Conservation (phyloP, 2,329 filamentous ascomycete species). For the Fusarium nygamai region DNA sequence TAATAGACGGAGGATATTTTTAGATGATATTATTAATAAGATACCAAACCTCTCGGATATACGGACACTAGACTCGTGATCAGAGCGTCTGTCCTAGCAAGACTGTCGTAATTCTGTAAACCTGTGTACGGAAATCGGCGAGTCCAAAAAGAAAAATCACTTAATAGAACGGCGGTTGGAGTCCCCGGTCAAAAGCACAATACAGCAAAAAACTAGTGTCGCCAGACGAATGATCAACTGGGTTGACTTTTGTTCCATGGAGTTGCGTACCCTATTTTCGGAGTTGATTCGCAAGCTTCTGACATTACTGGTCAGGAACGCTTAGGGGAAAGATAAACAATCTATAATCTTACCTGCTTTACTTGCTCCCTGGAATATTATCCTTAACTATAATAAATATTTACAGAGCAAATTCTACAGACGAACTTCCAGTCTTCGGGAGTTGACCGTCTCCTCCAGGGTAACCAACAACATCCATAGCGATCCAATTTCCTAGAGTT, state of each 20-base stretch:
- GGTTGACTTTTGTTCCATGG: rapidly evolving
- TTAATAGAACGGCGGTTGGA: too few relatives aligned
- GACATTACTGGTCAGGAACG: neutral
- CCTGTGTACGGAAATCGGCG: too few relatives aligned
- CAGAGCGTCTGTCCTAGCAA: too few relatives aligned
- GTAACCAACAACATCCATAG: neutral
- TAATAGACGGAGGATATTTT: neutral
- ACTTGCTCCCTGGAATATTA: rapidly evolving
- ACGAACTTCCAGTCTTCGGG: rapidly evolving
- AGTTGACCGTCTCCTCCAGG: neutral
- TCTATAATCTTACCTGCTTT: rapidly evolving
- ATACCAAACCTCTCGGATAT: neutral
- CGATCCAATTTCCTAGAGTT: neutral
- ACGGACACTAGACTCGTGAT: neutral
- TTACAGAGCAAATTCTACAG: rapidly evolving
- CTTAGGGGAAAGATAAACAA: rapidly evolving
- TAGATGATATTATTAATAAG: neutral
- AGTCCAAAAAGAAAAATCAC: too few relatives aligned
- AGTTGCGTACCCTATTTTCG: rapidly evolving
- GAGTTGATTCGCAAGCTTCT: rapidly evolving
- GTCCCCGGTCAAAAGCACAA: neutral
- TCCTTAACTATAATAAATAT: rapidly evolving
- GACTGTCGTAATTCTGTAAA: too few relatives aligned
- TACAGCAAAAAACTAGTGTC: rapidly evolving
- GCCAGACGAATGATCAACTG: rapidly evolving